These are phyloP conservation scores for Lavandula angustifolia DNA, from an alignment of 257 asterid species.

Conservation along the genomic window DNA sequence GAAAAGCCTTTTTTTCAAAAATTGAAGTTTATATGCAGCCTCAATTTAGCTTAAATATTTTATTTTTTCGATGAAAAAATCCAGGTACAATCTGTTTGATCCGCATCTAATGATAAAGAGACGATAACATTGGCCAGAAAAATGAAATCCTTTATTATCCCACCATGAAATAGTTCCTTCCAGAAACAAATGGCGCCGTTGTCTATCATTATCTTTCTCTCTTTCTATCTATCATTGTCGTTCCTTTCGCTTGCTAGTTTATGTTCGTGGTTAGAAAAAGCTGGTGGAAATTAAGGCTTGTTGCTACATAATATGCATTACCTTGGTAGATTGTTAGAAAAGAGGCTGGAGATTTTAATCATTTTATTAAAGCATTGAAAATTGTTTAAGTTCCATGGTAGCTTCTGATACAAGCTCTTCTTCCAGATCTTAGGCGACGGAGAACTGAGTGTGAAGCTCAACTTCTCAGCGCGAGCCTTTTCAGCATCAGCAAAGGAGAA, in stretches of 20 bases:
- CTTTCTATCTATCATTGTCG: too few relatives aligned
- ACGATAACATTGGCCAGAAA: neutral
- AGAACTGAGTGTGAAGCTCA: constrained; percentile 60
- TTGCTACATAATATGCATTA: neutral
- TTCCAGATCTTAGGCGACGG: constrained; percentile 77
- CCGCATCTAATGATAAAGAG: neutral
- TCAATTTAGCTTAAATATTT: neutral
- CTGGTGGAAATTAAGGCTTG: neutral
- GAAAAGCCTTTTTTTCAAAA: neutral
- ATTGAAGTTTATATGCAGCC: neutral
- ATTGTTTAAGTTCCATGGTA: neutral
- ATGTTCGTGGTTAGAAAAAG: constrained; percentile 14
- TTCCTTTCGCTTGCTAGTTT: neutral
- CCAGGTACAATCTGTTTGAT: neutral
- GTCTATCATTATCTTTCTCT: too few relatives aligned
- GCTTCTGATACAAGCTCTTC: constrained; percentile 22
- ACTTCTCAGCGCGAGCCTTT: constrained; percentile 69
- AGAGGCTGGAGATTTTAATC: neutral
- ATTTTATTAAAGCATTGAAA: neutral
- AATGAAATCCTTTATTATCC: too few relatives aligned
- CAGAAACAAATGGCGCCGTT: too few relatives aligned
- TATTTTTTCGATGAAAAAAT: too few relatives aligned
- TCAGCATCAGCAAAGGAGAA: constrained; percentile 69
- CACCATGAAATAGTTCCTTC: too few relatives aligned
- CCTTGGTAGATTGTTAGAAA: neutral